These are phyloP conservation scores for Knufia petricola DNA, from an alignment of 2,329 filamentous ascomycete species.

Conservation along the genomic window DNA sequence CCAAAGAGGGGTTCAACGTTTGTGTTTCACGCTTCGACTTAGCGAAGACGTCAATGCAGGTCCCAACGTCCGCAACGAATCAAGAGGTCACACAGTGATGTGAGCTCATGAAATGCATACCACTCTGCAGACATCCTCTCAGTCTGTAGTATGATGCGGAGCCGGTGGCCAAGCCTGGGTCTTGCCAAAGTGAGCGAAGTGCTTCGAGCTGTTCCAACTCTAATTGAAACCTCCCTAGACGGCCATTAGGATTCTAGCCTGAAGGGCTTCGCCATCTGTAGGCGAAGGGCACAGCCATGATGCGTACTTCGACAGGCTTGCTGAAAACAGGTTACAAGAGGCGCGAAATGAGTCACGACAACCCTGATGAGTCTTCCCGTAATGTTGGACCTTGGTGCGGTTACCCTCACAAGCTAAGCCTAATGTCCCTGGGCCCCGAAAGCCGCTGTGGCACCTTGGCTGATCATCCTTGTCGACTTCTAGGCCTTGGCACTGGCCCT, in stretches of 20 bases:
- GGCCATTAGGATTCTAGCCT: no score
- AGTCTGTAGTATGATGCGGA: no score
- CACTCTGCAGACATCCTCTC: no score
- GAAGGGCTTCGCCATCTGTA: not conserved
- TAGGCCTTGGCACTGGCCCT: conserved; percentile 3
- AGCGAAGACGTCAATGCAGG: not conserved
- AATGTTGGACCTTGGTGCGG: not conserved
- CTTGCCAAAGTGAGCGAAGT: not conserved
- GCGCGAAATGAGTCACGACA: not conserved
- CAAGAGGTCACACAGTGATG: not conserved
- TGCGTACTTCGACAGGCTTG: not conserved
- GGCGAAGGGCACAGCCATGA: not conserved
- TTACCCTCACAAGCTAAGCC: not conserved
- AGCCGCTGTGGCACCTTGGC: not conserved
- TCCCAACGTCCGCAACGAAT: not conserved
- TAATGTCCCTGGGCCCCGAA: not conserved
- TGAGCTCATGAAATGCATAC: not conserved
- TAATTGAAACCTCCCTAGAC: not conserved
- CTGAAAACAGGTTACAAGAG: not conserved
- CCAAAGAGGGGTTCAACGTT: not conserved
- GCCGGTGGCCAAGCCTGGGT: no score
- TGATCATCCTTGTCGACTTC: not conserved
- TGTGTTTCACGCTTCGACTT: not conserved
- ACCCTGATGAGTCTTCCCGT: not conserved
- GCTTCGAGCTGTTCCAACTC: not conserved